Evolutionary conservation across 306 rosid genomes (phyloP).

Genomic region (Calophaca sinica): DNA sequence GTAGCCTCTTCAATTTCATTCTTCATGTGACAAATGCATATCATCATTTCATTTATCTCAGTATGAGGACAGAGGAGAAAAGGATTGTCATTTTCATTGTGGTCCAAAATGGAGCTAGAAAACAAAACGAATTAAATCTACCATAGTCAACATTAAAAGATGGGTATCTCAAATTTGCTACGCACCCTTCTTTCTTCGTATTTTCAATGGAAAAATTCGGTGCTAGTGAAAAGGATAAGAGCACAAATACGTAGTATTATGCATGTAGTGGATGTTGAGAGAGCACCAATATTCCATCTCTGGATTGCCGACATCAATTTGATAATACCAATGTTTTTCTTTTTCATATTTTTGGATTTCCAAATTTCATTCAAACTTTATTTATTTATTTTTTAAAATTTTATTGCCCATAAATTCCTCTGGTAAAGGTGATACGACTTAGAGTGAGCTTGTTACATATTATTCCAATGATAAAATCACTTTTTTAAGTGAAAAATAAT

Average conservation of each 20-base stretch:
- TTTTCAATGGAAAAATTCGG: slow-evolving; percentile 10
- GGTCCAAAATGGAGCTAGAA: slow-evolving; percentile 42
- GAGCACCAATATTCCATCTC: slow-evolving; percentile 36
- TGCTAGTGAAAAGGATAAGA: slow-evolving; percentile 6
- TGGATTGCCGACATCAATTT: slow-evolving; percentile 50
- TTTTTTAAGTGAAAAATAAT: no score
- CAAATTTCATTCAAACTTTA: not conserved
- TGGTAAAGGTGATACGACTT: no score
- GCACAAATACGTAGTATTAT: slow-evolving; percentile 28
- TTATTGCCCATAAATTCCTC: no score
- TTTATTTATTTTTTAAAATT: not conserved
- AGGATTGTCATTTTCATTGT: slow-evolving; percentile 45
- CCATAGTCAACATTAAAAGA: slow-evolving; percentile 32
- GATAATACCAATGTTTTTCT: slow-evolving; percentile 9
- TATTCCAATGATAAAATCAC: no score
- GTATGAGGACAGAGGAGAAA: slow-evolving; percentile 32
- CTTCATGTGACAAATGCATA: slow-evolving; percentile 44
- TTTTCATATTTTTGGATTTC: not conserved
- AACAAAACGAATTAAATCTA: slow-evolving; percentile 42
- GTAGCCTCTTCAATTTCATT: slow-evolving; percentile 5
- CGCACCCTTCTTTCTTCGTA: slow-evolving; percentile 5
- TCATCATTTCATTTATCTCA: slow-evolving; percentile 22
- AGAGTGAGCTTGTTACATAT: no score
- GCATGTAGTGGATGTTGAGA: slow-evolving; percentile 42
- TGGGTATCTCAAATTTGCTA: not conserved